Base-by-base conservation (phyloP, 441 rosid species). In the Corymbia calophylla region DNA sequence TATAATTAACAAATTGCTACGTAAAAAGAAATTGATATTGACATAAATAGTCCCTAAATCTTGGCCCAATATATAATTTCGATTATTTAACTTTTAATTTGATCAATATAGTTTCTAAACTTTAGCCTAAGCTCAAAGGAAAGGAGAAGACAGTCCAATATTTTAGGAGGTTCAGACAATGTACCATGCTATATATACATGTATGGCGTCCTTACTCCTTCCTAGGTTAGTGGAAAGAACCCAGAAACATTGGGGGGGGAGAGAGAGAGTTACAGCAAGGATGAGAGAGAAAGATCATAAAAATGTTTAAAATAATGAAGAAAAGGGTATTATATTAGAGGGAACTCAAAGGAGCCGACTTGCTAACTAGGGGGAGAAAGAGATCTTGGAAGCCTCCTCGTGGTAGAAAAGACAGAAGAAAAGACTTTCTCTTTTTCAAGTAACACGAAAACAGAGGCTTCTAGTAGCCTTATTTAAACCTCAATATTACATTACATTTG, bases 281-380 rank as follows among this genome's bases (percentile, higher is more conserved):
- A 62, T 29, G 44, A 32, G 44, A 35, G 82, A 73, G 51, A 21
- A 44, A 73, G 47, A 73, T 21, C 25, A 21, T 14, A 23, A 39
- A 77, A 77, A 77, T 48, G 84, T 77, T 77, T 73, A 39, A 11
- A 73, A 12, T 73, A 73, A 1, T 73, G 84, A 39, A 81, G 55
- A 31, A 44, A 77, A 39, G 44, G 44, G 44, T 25, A 44, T 48
- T 55, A 16, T 15, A 77, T 44, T 16, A 64, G 44, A 39, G 44
- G 44, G 44, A 39, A 39, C 5, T 27, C 70, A 86, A n/a, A 68
- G 88, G 49, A 86, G 66, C 93, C 92, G 89, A 90, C 95, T 90
- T 93, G 93, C 86, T 14, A 19, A 19, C 81, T 32, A 8, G 47
- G 44, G 44, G 44, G 29, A 49, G 16, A 12, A 16, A 39, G 49